Evolutionary conservation across 441 rosid species (phyloP).

Genomic region (Biscutella auriculata): DNA sequence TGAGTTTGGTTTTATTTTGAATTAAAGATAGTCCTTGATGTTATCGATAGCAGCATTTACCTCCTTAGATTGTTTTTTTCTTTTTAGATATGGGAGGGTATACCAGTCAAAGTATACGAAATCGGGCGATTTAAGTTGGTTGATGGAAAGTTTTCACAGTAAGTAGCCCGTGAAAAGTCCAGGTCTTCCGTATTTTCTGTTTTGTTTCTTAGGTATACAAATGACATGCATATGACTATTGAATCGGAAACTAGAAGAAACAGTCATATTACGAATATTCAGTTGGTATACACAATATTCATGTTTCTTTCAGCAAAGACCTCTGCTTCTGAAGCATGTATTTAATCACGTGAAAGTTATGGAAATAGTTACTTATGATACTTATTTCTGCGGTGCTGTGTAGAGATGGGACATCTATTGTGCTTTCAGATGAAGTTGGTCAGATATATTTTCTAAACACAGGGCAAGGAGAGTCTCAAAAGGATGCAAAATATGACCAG

Average conservation of each 20-base stretch:
- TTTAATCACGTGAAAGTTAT: constrained; percentile 3
- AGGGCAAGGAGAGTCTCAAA: constrained; percentile 77
- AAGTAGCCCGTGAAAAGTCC: constrained; percentile 27
- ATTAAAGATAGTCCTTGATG: constrained; percentile 7
- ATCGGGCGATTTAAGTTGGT: constrained; percentile 65
- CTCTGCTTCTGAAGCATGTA: background rate
- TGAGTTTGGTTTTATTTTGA: constrained; percentile 34
- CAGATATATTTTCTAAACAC: constrained; percentile 70
- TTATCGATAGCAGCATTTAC: constrained; percentile 10
- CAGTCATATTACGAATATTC: constrained; percentile 2
- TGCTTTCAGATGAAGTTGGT: constrained; percentile 82
- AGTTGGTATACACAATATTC: constrained; percentile 6
- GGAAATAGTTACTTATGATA: background rate
- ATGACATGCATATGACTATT: constrained; percentile 8
- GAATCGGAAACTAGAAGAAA: constrained; percentile 12
- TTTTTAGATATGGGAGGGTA: constrained; percentile 75
- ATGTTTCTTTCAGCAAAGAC: background rate
- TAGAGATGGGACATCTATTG: constrained; percentile 82
- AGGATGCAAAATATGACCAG: constrained; percentile 78
- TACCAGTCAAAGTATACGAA: constrained; percentile 54
- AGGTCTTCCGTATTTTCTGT: constrained; percentile 2
- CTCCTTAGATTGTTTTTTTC: constrained; percentile 17
- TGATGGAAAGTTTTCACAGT: constrained; percentile 86
- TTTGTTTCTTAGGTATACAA: background rate
- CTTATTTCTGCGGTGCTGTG: background rate